Conservation (phyloP, 2,329 filamentous ascomycete species). For the Leptographium procerum region DNA sequence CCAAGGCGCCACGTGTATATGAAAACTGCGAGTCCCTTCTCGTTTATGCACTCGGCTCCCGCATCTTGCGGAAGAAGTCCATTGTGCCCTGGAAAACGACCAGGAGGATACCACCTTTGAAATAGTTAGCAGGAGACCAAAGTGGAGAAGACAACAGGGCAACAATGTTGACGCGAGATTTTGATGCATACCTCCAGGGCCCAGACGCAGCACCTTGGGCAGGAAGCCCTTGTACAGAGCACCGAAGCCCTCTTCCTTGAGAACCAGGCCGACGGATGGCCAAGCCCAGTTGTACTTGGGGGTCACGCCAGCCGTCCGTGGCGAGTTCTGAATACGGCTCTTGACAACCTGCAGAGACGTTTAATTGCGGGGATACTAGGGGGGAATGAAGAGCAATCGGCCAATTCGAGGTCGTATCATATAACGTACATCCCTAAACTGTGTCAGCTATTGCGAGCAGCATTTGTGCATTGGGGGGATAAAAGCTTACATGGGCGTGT, state of each 20-base stretch:
- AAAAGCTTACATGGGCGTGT: conserved; percentile 97
- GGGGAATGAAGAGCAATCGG: background rate
- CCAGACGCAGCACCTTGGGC: conserved; percentile 78
- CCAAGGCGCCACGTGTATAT: background rate
- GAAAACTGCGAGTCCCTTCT: background rate
- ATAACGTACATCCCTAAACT: conserved; percentile 5
- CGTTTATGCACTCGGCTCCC: conserved; percentile 14
- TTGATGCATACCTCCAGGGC: conserved; percentile 38
- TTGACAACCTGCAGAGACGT: conserved; percentile 63
- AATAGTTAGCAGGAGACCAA: conserved; percentile 7
- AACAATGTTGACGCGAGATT: background rate
- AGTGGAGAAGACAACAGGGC: background rate
- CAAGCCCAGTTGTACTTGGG: conserved; percentile 99
- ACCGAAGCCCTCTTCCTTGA: conserved; percentile 82
- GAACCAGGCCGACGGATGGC: conserved; percentile 73
- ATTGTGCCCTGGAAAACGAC: conserved; percentile 81
- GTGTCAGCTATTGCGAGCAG: background rate
- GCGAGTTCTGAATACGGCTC: conserved; percentile 90
- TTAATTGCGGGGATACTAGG: background rate
- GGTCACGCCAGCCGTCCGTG: conserved; percentile 65
- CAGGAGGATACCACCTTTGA: conserved; percentile 56
- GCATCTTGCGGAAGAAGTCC: conserved; percentile 76
- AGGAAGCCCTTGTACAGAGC: conserved; percentile 97
- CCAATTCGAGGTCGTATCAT: background rate
- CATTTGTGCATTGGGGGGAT: background rate